Evolutionary conservation across 768 basidiomycete genomes (phyloP), one percentile per base, ranked within the genome.

Genomic region (Rhodotorula kratochvilovae): DNA sequence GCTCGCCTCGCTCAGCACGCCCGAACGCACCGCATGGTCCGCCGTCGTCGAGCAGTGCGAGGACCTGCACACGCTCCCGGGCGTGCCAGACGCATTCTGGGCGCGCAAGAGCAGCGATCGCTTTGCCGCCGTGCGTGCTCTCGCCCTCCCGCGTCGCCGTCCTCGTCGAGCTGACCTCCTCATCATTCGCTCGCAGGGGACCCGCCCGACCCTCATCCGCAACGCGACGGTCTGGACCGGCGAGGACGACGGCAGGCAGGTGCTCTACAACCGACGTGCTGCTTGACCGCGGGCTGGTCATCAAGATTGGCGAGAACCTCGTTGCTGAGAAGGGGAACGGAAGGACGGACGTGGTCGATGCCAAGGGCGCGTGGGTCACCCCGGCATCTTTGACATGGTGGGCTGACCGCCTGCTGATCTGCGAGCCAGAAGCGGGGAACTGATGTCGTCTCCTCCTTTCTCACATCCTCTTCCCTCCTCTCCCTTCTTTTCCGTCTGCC

Each of bases 201-300:
- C 89, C 1, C 77, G 76, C 7, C 78, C 87, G 2, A 82, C 84
- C 2, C 81, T 87, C 36, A 83, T 92, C 43, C 83, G 81, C 68
- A 90, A 92, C 77, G 89, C 87, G 17, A 86, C 85, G 11, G 84
- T 92, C 39, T 92, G 91, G 91, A 90, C 90, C 5, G 91, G 90
- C 0, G 79, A 81, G 15, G 74, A 83, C 17, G 81, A 84, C 43
- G 90, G 89, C 1, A 81, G 86, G 11, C 85, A 89, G 72, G 50
- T 82, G 16, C 77, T 87, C 15, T 72, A 88, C 17, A 80, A 81
- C 86, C 0, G 86, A 87, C 63, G 78, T 92, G 6, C 80, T 88
- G 1, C 77, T 92, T 23, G 85, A 88, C 68, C 82, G 84, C 61
- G 90, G 90, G 0, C 63, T 91, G 25, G 84, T 91, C 70, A 81